These are phyloP conservation scores for Picea abies DNA, from an alignment of 83 land plant species.

Conservation along the genomic window DNA sequence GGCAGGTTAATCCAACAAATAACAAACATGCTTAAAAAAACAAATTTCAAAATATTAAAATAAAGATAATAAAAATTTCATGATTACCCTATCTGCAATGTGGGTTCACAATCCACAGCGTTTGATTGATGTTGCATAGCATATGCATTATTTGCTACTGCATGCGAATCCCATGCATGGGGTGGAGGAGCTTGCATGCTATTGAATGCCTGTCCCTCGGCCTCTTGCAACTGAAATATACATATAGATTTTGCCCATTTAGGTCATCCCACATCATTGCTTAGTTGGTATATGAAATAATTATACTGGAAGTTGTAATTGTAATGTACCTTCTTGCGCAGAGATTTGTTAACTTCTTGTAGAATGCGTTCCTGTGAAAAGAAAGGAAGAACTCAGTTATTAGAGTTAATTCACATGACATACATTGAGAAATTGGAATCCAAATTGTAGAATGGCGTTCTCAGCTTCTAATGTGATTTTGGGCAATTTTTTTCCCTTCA, in stretches of 20 bases:
- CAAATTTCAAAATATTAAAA: too few species aligned
- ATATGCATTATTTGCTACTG: constrained; percentile 8
- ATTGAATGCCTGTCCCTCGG: not conserved
- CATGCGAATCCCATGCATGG: constrained; percentile 12
- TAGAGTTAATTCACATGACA: too few species aligned
- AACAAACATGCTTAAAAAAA: too few species aligned
- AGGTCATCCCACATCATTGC: not conserved
- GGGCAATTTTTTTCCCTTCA: too few species aligned
- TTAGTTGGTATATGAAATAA: too few species aligned
- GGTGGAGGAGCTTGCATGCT: not conserved
- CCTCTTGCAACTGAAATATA: not conserved
- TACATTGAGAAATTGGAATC: too few species aligned
- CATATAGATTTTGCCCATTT: not conserved
- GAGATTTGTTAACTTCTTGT: constrained; percentile 2
- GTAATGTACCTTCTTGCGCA: constrained; percentile 15
- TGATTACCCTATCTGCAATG: constrained; percentile 18
- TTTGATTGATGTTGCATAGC: not conserved
- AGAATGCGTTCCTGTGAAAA: not conserved
- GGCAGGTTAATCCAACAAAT: too few species aligned
- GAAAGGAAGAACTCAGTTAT: too few species aligned
- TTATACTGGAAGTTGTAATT: too few species aligned
- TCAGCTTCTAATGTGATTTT: too few species aligned
- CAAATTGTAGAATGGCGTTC: too few species aligned
- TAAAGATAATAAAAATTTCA: too few species aligned
- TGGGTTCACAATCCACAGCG: constrained; percentile 11